Base-by-base conservation (phyloP, 176 grass and related monocot genomes). In the Aechmea fasciata region DNA sequence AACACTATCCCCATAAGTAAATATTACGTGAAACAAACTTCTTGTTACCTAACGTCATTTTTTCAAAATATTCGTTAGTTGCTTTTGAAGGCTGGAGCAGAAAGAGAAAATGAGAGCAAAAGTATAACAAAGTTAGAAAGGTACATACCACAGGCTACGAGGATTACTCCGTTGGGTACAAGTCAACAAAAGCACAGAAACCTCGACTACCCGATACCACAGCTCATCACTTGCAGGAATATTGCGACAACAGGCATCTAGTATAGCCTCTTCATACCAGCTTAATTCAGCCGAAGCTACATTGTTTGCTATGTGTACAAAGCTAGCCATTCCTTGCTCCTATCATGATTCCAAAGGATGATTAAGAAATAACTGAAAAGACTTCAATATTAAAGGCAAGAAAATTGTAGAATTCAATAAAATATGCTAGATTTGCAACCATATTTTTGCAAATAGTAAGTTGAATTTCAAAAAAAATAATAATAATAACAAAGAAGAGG, bases 211-310 rank as follows among this genome's bases (percentile, higher is more conserved):
- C 13, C 0, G 75, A 74, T 85, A 71, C 94, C 94, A 92, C 67
- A 92, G 57, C 53, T 97, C 86, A 75, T 92, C 89, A 23, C 70
- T 80, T 1, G 74, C 74, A 79, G 89, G 77, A 71, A 97, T 92
- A 75, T 90, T 97, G 49, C 79, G 67, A 61, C 84, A 87, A 66
- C 83, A 92, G 1, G 82, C 94, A 66, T 97, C 89, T 64, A 97
- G 89, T 69, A 97, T 68, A 51, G 89, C 89, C 69, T 87, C 94
- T 83, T 92, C 94, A 49, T 83, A 97, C 74, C 85, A 75, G 87
- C 80, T 90, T 83, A 97, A 76, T 50, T 97, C 89, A 2, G 83
- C 55, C n/a, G 65, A 73, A 81, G 85, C 89, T 61, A 92, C 82
- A 49, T 85, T 90, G 53, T 85, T 87, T 23, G 79, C 78, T 82